Evolutionary conservation across 768 basidiomycete genomes (phyloP), one percentile per base, ranked within the genome.

Genomic region (Cubamyces sp.): DNA sequence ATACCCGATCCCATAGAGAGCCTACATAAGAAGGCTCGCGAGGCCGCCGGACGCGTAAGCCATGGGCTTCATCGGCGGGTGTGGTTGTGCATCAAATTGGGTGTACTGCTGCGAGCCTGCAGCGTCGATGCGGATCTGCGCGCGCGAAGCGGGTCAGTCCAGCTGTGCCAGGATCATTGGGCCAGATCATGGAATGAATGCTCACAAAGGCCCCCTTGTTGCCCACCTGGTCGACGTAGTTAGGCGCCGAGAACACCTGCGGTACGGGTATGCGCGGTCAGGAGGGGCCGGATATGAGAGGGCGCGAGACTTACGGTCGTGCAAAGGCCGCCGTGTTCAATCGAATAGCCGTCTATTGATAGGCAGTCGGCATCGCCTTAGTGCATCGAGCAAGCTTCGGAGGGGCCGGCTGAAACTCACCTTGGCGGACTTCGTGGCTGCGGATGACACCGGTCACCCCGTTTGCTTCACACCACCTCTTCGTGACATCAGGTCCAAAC

Each of bases 371-470:
- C 16, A 26, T 47, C 62, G 56, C 54, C 55, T 40, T 34, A 11
- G 34, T 34, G 51, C 46, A 42, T n/a, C 15, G 34, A 39, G 53
- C 26, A 40, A 43, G 34, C 48, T 47, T 41, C 61, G 28, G 47
- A 23, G 21, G 23, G 41, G 28, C 39, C 19, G 41, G 65, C 47
- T 57, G 25, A n/a, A n/a, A 74, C 82, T 61, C 68, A 87, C 90
- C 86, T 81, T 94, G 92, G 61, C 97, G 87, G 56, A 98, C 96
- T 83, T 99, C 97, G 73, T 99, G 97, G 67, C 92, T 94, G 51
- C 97, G 90, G 65, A 98, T 89, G 58, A 99, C 81, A 6, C 92
- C 94, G 23, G 94, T 87, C 49, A 98, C 84, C 16, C 87, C 83
- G 73, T 97, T 97, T 26, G 90, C 78, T 40, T 86, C 83, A 72